Conservation (phyloP, 257 asterid genomes). For the Solanum phureja region DNA sequence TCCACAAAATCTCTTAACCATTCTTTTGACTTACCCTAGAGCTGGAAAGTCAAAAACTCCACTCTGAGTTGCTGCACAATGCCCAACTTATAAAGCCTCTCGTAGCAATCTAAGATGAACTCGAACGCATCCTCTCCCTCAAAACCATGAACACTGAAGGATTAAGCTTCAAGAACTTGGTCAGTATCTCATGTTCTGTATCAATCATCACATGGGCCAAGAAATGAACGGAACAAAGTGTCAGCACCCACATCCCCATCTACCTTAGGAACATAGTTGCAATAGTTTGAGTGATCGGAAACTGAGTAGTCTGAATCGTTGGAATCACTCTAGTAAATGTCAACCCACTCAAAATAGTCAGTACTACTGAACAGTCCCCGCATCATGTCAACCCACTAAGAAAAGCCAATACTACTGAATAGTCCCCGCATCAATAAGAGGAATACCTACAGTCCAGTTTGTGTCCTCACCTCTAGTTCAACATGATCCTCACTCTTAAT, state of each 20-base stretch:
- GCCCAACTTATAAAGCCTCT: background rate
- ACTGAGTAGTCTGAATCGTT: too few species aligned
- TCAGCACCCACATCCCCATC: background rate
- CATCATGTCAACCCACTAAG: background rate
- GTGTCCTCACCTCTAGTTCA: background rate
- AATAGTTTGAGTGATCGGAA: background rate
- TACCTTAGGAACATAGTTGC: background rate
- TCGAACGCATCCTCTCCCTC: background rate
- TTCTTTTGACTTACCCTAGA: background rate
- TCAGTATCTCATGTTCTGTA: too few species aligned
- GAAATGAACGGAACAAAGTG: too few species aligned
- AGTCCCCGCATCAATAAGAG: background rate
- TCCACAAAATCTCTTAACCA: too few species aligned
- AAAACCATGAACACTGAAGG: background rate
- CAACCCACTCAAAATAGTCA: background rate
- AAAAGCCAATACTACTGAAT: too few species aligned
- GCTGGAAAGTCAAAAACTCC: background rate
- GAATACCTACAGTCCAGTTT: background rate
- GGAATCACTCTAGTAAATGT: too few species aligned
- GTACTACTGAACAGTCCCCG: background rate
- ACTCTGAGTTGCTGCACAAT: background rate
- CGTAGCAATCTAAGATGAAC: background rate
- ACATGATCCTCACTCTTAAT: background rate
- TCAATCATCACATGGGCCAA: background rate
- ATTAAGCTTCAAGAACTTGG: background rate